Percentiles rank a stretch among this genome's conserved stretches.
These are phyloP conservation scores for Pseudoturritis turrita DNA, from an alignment of 345 rosid species.

Conservation along the genomic window DNA sequence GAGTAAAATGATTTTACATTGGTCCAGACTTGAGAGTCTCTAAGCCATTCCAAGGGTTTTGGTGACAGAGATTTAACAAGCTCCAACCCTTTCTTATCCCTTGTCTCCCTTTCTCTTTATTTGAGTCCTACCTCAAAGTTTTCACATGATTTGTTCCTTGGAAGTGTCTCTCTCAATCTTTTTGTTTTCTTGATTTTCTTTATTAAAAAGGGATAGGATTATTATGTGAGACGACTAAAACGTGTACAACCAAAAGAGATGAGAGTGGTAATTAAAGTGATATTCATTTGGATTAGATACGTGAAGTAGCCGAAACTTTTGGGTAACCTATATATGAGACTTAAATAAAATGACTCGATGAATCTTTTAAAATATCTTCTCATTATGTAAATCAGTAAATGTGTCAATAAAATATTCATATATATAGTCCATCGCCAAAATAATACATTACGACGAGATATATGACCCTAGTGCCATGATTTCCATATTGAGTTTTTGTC, in stretches of 20 bases:
- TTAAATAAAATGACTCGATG: not conserved
- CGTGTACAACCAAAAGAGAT: conserved; percentile 12
- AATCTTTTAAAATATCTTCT: not conserved
- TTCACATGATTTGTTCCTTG: conserved; percentile 30
- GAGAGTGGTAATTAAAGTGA: not conserved
- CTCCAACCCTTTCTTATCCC: conserved; percentile 34
- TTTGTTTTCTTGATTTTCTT: not conserved
- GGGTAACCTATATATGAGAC: not conserved
- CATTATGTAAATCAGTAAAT: not conserved
- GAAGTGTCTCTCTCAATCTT: conserved; percentile 21
- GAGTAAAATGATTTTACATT: conserved; percentile 9
- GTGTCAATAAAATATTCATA: not conserved
- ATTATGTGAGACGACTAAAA: conserved; percentile 15
- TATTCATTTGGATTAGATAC: conserved; percentile 17
- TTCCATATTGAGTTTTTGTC: not conserved
- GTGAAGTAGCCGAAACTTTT: conserved; percentile 12
- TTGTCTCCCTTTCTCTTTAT: conserved; percentile 11
- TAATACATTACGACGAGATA: not conserved
- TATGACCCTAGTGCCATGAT: not conserved
- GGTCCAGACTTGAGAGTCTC: conserved; percentile 24
- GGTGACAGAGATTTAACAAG: conserved; percentile 26
- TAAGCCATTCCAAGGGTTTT: conserved; percentile 2
- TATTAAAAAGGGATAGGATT: not conserved
- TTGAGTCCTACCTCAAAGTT: conserved; percentile 1
- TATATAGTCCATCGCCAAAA: not conserved